These are phyloP conservation scores for Aspergillus proliferans DNA, from an alignment of 2,329 filamentous ascomycete genomes.

Conservation along the genomic window DNA sequence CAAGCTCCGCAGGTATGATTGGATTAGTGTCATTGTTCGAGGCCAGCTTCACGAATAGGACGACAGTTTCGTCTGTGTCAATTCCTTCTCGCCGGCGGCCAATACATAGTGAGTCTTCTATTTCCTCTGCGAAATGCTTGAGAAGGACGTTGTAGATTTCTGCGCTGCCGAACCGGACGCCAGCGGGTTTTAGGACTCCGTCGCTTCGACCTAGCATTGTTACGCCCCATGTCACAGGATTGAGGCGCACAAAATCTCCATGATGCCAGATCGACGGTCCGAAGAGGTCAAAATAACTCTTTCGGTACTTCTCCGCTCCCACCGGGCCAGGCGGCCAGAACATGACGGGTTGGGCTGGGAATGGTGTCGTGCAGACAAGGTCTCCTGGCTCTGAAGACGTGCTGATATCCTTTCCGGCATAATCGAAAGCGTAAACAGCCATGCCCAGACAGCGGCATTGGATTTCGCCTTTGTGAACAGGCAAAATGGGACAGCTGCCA, in stretches of 20 bases:
- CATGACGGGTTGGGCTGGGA: conserved; percentile 82
- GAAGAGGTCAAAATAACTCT: conserved; percentile 85
- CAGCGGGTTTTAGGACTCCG: conserved; percentile 85
- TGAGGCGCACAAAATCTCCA: conserved; percentile 77
- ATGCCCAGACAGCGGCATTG: conserved; percentile 74
- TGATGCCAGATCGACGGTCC: conserved; percentile 71
- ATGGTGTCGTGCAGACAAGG: conserved; percentile 76
- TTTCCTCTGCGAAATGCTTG: conserved; percentile 67
- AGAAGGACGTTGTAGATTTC: conserved; percentile 96
- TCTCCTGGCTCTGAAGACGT: conserved; percentile 69
- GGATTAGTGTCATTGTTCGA: conserved; percentile 11
- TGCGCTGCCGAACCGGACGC: conserved; percentile 84
- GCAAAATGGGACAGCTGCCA: conserved; percentile 69
- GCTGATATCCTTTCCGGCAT: conserved; percentile 53
- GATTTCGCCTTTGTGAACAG: conserved; percentile 67
- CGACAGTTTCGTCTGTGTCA: conserved; percentile 78
- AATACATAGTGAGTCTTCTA: conserved; percentile 84
- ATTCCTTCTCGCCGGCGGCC: conserved; percentile 62
- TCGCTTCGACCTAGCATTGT: conserved; percentile 90
- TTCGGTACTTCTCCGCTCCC: conserved; percentile 69
- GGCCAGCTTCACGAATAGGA: conserved; percentile 77
- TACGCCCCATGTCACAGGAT: conserved; percentile 66
- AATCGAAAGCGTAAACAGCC: conserved; percentile 58
- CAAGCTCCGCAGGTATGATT: conserved; percentile 55
- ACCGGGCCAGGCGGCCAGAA: conserved; percentile 67